These are phyloP conservation scores for Phascolomyces articulosus DNA, from an alignment of 371 early-diverging fungal species.

Conservation along the genomic window DNA sequence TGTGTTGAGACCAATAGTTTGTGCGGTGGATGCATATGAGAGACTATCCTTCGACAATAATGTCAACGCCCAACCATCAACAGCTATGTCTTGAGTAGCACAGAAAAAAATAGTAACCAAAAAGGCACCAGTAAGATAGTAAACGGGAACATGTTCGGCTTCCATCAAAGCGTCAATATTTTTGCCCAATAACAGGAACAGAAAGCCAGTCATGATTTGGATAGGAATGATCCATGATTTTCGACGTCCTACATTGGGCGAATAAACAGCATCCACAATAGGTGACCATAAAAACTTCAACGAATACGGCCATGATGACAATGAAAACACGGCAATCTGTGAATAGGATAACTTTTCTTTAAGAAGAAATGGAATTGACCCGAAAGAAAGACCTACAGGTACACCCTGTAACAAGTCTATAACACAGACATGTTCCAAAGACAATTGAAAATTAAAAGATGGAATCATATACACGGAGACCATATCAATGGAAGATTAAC, in stretches of 20 bases:
- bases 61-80: slow-evolving; percentile 97
- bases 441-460: slow-evolving; percentile 6
- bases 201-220: slow-evolving; percentile 77
- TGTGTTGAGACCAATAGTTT: slow-evolving; percentile 95
- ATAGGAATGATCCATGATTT: slow-evolving; percentile 99
- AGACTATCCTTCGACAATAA: slow-evolving; percentile 87
- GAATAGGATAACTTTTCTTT: slow-evolving; percentile 89
- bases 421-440: background rate
- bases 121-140: slow-evolving; percentile 71
- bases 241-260: slow-evolving; percentile 82
- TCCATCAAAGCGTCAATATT: slow-evolving; percentile 78
- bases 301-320: slow-evolving; percentile 94
- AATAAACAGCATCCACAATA: slow-evolving; percentile 90
- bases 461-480: background rate
- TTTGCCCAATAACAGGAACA: slow-evolving; percentile 79
- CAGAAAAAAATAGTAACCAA: slow-evolving; percentile 86
- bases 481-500: background rate
- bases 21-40: slow-evolving; percentile 91
- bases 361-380: slow-evolving; percentile 91
- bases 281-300: slow-evolving; percentile 96
- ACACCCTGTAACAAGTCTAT: slow-evolving; percentile 92
- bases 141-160: slow-evolving; percentile 62
- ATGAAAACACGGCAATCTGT: slow-evolving; percentile 91
- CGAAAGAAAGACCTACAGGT: slow-evolving; percentile 91
- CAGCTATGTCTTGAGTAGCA: slow-evolving; percentile 98